phyloP scores from a whole-genome alignment of 208 protist genomes.

The Wallacemonas collosoma region DNA sequence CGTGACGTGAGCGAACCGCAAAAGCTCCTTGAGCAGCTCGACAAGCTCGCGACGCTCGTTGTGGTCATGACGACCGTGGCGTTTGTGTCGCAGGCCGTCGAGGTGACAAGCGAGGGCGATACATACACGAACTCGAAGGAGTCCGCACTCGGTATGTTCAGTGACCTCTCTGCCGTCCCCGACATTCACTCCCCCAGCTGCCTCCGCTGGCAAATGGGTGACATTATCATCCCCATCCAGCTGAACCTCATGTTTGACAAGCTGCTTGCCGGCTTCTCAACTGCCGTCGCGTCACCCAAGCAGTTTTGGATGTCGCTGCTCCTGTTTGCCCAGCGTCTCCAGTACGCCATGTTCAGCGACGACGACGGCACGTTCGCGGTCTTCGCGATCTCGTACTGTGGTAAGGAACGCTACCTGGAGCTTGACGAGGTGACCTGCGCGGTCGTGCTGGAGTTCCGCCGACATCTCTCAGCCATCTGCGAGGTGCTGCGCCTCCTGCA shows the following conservation, averaged over 20 bases:
- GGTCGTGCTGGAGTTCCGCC: slow-evolving; percentile 71
- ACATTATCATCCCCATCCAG: slow-evolving; percentile 71
- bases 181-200: slow-evolving; percentile 76
- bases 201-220: slow-evolving; percentile 58
- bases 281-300: slow-evolving; percentile 54
- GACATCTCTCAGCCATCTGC: slow-evolving; percentile 60
- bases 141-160: slow-evolving; percentile 73
- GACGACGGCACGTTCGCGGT: slow-evolving; percentile 75
- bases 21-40: slow-evolving; percentile 58
- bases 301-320: slow-evolving; percentile 78
- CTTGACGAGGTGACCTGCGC: slow-evolving; percentile 60
- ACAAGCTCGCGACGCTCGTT: slow-evolving; percentile 58
- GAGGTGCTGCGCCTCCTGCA: slow-evolving; percentile 61
- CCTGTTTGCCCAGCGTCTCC: slow-evolving; percentile 54
- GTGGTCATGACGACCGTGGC: slow-evolving; percentile 63
- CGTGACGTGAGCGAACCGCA: slow-evolving; percentile 60
- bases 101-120: slow-evolving; percentile 74
- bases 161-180: slow-evolving; percentile 69
- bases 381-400: slow-evolving; percentile 67
- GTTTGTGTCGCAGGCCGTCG: slow-evolving; percentile 55
- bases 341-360: slow-evolving; percentile 74
- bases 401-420: slow-evolving; percentile 67
- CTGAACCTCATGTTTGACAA: slow-evolving; percentile 68
- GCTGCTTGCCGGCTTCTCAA: slow-evolving; percentile 74
- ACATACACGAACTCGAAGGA: slow-evolving; percentile 72